Conservation (phyloP, 2,329 filamentous ascomycete genomes). For the Trichoderma arundinaceum region DNA sequence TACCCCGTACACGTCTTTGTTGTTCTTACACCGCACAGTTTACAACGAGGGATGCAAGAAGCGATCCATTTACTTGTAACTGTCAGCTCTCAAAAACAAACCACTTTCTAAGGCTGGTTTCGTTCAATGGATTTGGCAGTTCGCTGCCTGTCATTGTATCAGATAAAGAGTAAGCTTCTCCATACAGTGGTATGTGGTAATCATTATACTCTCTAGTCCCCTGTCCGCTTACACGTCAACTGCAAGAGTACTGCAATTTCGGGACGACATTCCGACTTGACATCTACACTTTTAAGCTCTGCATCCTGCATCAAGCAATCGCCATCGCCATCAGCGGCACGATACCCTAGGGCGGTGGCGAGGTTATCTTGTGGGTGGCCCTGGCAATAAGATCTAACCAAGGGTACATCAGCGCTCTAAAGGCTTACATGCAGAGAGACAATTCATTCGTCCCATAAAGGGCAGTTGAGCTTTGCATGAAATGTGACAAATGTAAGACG, state of each 20-base stretch:
- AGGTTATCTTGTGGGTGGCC: neutral
- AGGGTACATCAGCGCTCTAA: neutral
- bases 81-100: no score
- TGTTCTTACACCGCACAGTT: no score
- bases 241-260: constrained; percentile 16
- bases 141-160: constrained; percentile 1
- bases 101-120: no score
- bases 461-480: no score
- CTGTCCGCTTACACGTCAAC: neutral
- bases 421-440: no score
- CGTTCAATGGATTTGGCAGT: neutral
- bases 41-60: no score
- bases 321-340: neutral
- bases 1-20: no score
- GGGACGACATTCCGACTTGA: constrained; percentile 9
- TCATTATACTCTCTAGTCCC: neutral
- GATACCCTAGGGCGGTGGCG: neutral
- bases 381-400: neutral
- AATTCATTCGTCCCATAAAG: neutral
- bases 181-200: neutral
- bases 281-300: neutral
- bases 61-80: no score
- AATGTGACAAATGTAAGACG: no score
- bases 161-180: neutral
- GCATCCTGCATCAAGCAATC: constrained; percentile 4